Evolutionary conservation across 2,329 filamentous ascomycete species (phyloP).

Genomic region (Metarhizium sp.): DNA sequence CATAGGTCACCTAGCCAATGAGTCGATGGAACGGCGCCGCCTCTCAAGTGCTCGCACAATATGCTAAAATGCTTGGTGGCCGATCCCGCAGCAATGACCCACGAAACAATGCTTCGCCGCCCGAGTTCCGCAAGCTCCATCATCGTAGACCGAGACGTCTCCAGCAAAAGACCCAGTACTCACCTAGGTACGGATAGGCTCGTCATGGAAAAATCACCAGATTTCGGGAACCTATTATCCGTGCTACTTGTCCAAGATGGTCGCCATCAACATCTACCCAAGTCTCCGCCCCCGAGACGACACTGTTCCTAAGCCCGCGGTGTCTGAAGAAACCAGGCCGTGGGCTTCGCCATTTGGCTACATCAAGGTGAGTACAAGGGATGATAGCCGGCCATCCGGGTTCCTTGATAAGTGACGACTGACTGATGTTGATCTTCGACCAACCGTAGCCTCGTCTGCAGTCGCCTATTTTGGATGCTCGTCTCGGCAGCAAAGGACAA

Average conservation of each 20-base stretch:
- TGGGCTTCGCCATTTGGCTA: too few relatives aligned
- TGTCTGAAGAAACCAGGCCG: too few relatives aligned
- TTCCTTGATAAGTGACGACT: neutral
- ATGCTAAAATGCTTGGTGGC: neutral
- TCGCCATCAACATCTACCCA: neutral
- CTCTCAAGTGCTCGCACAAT: neutral
- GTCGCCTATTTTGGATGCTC: too few relatives aligned
- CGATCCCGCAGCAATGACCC: neutral
- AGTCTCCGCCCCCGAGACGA: neutral
- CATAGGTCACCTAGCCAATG: neutral
- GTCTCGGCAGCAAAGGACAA: too few relatives aligned
- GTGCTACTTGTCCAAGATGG: neutral
- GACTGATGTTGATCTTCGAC: too few relatives aligned
- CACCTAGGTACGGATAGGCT: neutral
- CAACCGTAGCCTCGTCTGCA: too few relatives aligned
- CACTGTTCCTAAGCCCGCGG: neutral
- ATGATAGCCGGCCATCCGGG: neutral
- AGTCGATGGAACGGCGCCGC: too few relatives aligned
- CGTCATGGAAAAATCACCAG: neutral
- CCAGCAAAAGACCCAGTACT: neutral
- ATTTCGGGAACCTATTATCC: neutral
- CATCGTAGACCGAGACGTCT: neutral
- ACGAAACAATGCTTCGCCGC: neutral
- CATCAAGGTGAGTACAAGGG: neutral
- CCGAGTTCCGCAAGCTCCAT: neutral